Evolutionary conservation across 495 filamentous ascomycete species (phyloP).

Genomic region (Penicillium waksmanii): DNA sequence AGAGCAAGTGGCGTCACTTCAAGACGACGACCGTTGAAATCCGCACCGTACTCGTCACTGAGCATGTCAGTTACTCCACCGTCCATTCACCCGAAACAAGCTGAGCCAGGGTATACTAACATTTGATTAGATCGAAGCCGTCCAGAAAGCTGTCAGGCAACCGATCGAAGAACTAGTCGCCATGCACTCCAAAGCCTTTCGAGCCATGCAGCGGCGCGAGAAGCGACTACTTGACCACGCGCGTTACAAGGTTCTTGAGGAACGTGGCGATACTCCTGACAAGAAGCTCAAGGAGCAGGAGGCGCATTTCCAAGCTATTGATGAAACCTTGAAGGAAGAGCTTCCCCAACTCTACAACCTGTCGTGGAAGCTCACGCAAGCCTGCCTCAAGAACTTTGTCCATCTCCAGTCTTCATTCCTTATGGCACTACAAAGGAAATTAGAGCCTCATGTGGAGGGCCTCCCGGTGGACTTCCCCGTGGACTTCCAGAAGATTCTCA

Average conservation of each 20-base stretch:
- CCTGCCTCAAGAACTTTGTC: conserved; percentile 79
- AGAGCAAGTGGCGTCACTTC: conserved; percentile 88
- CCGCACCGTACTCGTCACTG: conserved; percentile 72
- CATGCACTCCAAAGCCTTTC: conserved; percentile 77
- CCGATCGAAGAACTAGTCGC: conserved; percentile 82
- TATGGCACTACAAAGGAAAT: conserved; percentile 75
- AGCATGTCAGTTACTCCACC: conserved; percentile 71
- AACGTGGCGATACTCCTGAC: conserved; percentile 78
- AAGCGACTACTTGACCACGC: conserved; percentile 90
- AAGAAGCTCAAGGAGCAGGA: conserved; percentile 80
- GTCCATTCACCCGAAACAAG: background rate
- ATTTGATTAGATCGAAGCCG: conserved; percentile 62
- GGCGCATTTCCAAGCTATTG: conserved; percentile 85
- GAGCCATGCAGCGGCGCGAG: conserved; percentile 87
- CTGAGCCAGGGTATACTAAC: conserved; percentile 13
- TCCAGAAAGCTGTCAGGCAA: conserved; percentile 81
- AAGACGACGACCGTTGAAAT: conserved; percentile 82
- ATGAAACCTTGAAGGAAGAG: conserved; percentile 90
- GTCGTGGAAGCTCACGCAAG: conserved; percentile 78
- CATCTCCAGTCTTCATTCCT: conserved; percentile 81
- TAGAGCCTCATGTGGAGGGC: conserved; percentile 71
- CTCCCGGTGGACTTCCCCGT: conserved; percentile 71
- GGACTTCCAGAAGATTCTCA: conserved; percentile 65
- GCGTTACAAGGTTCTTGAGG: conserved; percentile 74
- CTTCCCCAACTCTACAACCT: conserved; percentile 81